Evolutionary conservation across 1,284 basidiomycete genomes (phyloP), one percentile per base, ranked within the genome.

Genomic region (Sanghuangporus weigelae): DNA sequence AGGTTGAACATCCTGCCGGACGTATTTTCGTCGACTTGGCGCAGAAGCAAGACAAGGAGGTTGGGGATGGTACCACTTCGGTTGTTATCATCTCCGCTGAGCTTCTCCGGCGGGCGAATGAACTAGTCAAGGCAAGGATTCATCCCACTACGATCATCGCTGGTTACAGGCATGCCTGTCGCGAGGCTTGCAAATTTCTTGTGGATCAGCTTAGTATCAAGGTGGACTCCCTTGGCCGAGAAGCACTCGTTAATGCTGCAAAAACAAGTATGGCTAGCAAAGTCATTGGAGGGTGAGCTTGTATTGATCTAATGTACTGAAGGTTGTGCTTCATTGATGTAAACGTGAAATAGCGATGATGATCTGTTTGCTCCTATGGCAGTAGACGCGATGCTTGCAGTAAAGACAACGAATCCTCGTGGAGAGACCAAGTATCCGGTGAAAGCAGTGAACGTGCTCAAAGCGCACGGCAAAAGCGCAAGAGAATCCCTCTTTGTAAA

Each of bases 201-300:
- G 93, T 96, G 71, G 96, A 99, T 73, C 96, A 99, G 76, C 79
- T 99, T 64, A 93, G 93, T 71, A 90, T 97, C 64, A 98, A 96
- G 78, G 94, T 99, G 42, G 96, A 98, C 74, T 77, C 85, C 58
- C 82, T 99, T 21, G 96, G 96, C 54, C 84, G 90, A 70, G 96
- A 98, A 59, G 93, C 94, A 48, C 78, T 99, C 73, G 81, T 99
- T 76, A 99, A 98, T 78, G 92, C 95, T 36, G 97, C 97, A 63
- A 99, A 97, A 82, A 99, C 97, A 54, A 95, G 92, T 68, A 99
- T 99, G 97, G 90, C 95, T 69, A 98, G 95, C 76, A 99, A 99
- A 80, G 95, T 99, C 75, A 95, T 99, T 69, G 92, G 95, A 73
- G 93, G 87, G 95, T 96, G 76, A 75, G 62, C 59, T 42, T 21